Evolutionary conservation across 352 stramenopile species (phyloP), one percentile per base, ranked within the genome.

Genomic region (Phytophthora quininea): DNA sequence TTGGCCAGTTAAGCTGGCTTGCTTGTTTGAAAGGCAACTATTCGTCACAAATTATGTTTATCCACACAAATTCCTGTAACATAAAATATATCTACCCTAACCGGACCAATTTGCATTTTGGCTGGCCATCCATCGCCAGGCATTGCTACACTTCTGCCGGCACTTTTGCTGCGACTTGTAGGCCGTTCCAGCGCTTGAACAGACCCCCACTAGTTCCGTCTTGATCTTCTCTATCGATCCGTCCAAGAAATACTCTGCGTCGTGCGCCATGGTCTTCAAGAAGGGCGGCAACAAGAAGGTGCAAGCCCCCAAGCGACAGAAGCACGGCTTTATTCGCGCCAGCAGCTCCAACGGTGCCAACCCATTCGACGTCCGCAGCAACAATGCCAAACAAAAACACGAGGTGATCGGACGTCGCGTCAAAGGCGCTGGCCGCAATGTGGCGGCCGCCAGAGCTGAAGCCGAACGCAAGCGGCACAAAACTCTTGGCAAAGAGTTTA

Each of bases 281-380:
- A 85, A 82, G 51, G 76, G 79, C 40, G 71, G 79, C 58, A 60
- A 58, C 47, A 80, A 82, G 67, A 84, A 82, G 54, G 64, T 71
- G 4, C 47, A 60, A 12, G 35, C 51, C 10, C 29, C 58, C 14
- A 69, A 62, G 45, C 69, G 62, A 40, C 67, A 54, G 57, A 73
- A 71, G 54, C 62, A 62, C 32, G 66, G 54, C 3, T 62, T 76
- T 46, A 30, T 60, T 6, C 53, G 47, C 10, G 52, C 64, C 45
- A 77, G 58, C 40, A 79, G 67, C 51, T 51, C 58, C 1, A 50
- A 69, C 29, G 82, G 82, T 45, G 57, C 54, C n/a, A 98, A 98
- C 60, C 92, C 92, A 32, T 98, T 98, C 53, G 92, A 98, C 64
- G 87, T 92, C 55, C 90, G 91, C 54, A 77, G 86, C n/a, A 97